phyloP scores from a whole-genome alignment of 768 basidiomycete genomes.

The Trametes punicea region DNA sequence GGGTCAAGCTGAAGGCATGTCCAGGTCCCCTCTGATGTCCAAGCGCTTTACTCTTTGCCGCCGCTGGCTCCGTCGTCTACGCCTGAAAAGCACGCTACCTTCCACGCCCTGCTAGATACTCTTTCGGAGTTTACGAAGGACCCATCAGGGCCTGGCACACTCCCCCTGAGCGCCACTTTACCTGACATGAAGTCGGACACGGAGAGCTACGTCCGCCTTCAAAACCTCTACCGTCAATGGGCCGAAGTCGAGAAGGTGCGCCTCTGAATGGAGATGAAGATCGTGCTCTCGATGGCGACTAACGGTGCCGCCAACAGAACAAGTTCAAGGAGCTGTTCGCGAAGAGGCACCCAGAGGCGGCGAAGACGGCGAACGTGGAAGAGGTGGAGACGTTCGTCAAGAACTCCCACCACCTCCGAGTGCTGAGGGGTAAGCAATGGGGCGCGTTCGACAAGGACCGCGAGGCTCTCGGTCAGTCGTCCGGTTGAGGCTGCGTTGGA shows the following conservation, averaged over 20 bases:
- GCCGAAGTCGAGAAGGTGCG: constrained; percentile 64
- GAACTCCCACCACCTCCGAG: constrained; percentile 71
- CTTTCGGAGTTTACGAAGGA: constrained; percentile 61
- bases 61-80: constrained; percentile 41
- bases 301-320: constrained; percentile 6
- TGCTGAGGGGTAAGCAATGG: constrained; percentile 63
- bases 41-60: constrained; percentile 59
- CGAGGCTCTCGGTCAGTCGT: constrained; percentile 45
- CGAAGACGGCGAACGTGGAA: constrained; percentile 44
- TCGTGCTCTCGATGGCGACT: neutral
- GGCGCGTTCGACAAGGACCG: constrained; percentile 52
- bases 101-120: constrained; percentile 77
- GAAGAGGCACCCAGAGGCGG: constrained; percentile 37
- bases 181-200: constrained; percentile 98
- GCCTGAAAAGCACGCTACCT: constrained; percentile 41
- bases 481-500: no score
- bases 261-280: neutral
- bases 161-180: constrained; percentile 82
- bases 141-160: constrained; percentile 44
- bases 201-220: constrained; percentile 74
- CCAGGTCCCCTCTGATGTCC: constrained; percentile 67
- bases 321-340: constrained; percentile 42
- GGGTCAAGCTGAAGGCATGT: neutral
- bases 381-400: constrained; percentile 72
- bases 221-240: constrained; percentile 77